phyloP scores from a whole-genome alignment of 2,329 filamentous ascomycete species.

The Rhinocladiella similis region DNA sequence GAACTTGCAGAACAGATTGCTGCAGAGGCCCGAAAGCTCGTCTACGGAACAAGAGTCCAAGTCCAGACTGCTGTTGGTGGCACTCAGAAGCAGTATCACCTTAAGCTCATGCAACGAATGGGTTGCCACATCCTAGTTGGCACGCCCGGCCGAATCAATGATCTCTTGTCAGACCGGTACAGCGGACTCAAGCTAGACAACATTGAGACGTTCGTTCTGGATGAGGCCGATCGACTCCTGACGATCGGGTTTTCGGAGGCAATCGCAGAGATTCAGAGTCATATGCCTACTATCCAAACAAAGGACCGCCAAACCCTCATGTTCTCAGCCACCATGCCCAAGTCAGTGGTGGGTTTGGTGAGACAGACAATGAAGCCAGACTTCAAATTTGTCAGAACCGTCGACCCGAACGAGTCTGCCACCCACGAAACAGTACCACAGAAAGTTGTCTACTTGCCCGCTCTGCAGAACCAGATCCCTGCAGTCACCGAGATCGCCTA shows the following conservation, averaged over 20 bases:
- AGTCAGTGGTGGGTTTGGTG: constrained; percentile 78
- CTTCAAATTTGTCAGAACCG: constrained; percentile 90
- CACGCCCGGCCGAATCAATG: constrained; percentile 50
- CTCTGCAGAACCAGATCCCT: constrained; percentile 76
- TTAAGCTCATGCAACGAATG: constrained; percentile 66
- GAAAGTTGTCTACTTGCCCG: constrained; percentile 64
- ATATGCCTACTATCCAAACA: constrained; percentile 53
- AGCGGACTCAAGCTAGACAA: constrained; percentile 47
- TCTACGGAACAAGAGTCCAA: constrained; percentile 63
- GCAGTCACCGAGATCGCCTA: constrained; percentile 73
- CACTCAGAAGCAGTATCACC: constrained; percentile 70
- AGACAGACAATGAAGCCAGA: constrained; percentile 73
- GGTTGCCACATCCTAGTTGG: constrained; percentile 47
- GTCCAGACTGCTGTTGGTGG: constrained; percentile 86
- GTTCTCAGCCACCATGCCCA: constrained; percentile 91
- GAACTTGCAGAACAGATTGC: constrained; percentile 53
- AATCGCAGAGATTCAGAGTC: constrained; percentile 52
- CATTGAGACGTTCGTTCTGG: constrained; percentile 52
- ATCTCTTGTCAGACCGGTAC: constrained; percentile 46
- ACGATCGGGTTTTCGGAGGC: constrained; percentile 61
- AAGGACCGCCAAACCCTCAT: constrained; percentile 81
- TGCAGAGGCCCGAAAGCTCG: constrained; percentile 55
- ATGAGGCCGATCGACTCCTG: constrained; percentile 67
- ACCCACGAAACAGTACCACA: constrained; percentile 85
- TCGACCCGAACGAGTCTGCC: constrained; percentile 74